Evolutionary conservation across 768 basidiomycete genomes (phyloP).

Genomic region (Serendipita sp.): DNA sequence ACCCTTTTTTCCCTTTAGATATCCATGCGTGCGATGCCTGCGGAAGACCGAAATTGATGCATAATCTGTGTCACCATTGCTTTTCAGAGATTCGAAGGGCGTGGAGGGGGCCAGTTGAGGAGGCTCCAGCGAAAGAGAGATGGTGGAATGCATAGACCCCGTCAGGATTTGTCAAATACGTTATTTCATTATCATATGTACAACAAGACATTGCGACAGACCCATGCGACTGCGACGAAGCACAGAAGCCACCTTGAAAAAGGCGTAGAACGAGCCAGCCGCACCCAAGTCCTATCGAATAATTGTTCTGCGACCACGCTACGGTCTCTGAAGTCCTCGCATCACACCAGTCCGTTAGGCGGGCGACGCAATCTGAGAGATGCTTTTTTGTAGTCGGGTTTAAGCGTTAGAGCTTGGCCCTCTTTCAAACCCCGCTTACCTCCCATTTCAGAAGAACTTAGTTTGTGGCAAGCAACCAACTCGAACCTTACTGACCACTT

Average conservation of each 20-base stretch:
- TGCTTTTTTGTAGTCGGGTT: slow-evolving; percentile 65
- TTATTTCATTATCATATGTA: slow-evolving; percentile 29
- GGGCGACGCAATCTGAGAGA: slow-evolving; percentile 72
- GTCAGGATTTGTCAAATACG: no score
- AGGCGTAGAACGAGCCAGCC: slow-evolving; percentile 27
- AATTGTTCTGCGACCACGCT: slow-evolving; percentile 54
- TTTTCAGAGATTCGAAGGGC: slow-evolving; percentile 50
- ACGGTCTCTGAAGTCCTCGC: slow-evolving; percentile 84
- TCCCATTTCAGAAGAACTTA: neutral
- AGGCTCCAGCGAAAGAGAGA: neutral
- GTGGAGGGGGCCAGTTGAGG: slow-evolving; percentile 31
- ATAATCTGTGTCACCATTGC: slow-evolving; percentile 72
- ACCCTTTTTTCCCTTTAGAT: slow-evolving; percentile 30
- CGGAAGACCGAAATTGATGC: slow-evolving; percentile 73
- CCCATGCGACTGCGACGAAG: slow-evolving; percentile 58
- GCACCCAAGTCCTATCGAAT: slow-evolving; percentile 81
- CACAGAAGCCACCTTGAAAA: slow-evolving; percentile 27
- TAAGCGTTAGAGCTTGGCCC: slow-evolving; percentile 28
- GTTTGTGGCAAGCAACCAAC: neutral
- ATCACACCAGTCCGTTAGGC: slow-evolving; percentile 50
- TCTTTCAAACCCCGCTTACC: no score
- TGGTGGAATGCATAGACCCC: slow-evolving; percentile 2
- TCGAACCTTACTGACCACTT: slow-evolving; percentile 13
- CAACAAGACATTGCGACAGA: slow-evolving; percentile 81
- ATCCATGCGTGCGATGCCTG: slow-evolving; percentile 85